Percentiles rank a stretch among this genome's conserved stretches.
Evolutionary conservation across 2,329 filamentous ascomycete genomes (phyloP).

Genomic region (Endoconidiophora polonica): DNA sequence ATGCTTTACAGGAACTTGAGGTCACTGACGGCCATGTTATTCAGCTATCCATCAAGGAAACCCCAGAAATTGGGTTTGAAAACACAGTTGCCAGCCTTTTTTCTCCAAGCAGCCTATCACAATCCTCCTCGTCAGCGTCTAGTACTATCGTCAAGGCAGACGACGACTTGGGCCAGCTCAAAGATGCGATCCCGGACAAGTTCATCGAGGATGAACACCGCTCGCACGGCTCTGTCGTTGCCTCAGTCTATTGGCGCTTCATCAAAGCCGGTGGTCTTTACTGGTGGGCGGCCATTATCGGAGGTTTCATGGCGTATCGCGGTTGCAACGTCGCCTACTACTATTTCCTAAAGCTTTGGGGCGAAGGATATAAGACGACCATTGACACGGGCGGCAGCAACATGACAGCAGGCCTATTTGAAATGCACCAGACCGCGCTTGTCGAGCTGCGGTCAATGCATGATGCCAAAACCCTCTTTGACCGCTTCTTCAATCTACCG

Average conservation of each 20-base stretch:
- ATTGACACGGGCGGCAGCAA: neutral
- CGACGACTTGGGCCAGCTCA: neutral
- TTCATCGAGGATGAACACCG: conserved; percentile 67
- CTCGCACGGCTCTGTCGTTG: conserved; percentile 57
- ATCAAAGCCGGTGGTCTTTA: conserved; percentile 61
- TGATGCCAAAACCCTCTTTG: neutral
- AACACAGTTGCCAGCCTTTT: no score
- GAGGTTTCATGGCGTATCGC: conserved; percentile 47
- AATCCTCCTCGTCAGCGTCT: conserved; percentile 1
- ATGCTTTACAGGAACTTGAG: conserved; percentile 59
- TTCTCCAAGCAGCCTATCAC: neutral
- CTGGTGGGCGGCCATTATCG: conserved; percentile 53
- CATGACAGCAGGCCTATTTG: neutral
- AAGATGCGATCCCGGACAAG: conserved; percentile 45
- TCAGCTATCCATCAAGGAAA: neutral
- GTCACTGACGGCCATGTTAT: conserved; percentile 36
- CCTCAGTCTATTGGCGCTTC: conserved; percentile 68
- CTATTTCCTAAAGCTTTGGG: conserved; percentile 80
- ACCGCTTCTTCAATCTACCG: conserved; percentile 8
- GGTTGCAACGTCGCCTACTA: conserved; percentile 47
- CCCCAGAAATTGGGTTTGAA: neutral
- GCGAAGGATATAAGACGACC: conserved; percentile 44
- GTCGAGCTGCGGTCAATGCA: neutral
- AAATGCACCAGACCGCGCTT: neutral
- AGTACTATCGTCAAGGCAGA: neutral